phyloP scores from a whole-genome alignment of 2,329 filamentous ascomycete genomes.

The Fusarium palustre region DNA sequence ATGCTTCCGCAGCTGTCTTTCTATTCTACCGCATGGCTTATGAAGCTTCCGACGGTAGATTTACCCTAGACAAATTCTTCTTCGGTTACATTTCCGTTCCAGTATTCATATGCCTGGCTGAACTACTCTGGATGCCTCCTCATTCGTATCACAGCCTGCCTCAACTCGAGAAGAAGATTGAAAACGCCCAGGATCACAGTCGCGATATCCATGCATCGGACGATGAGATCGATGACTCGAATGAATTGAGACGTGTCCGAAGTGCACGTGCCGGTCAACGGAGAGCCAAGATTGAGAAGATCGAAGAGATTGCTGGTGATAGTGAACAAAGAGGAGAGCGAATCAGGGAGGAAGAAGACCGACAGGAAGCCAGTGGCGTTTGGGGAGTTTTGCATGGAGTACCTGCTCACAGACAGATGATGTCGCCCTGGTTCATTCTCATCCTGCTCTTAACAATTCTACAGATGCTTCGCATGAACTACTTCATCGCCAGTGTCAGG shows the following conservation, averaged over 20 bases:
- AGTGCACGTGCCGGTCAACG: slow-evolving; percentile 62
- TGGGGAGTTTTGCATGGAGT: slow-evolving; percentile 79
- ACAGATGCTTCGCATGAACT: slow-evolving; percentile 77
- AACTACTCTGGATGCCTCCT: slow-evolving; percentile 55
- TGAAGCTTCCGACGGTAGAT: slow-evolving; percentile 61
- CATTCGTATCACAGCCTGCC: slow-evolving; percentile 55
- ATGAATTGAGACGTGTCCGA: slow-evolving; percentile 58
- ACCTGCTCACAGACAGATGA: slow-evolving; percentile 72
- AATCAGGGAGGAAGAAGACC: slow-evolving; percentile 66
- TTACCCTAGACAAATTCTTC: slow-evolving; percentile 56
- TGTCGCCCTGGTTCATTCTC: slow-evolving; percentile 77
- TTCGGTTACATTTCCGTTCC: slow-evolving; percentile 55
- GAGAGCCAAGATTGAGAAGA: slow-evolving; percentile 68
- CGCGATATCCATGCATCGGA: slow-evolving; percentile 66
- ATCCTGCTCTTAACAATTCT: slow-evolving; percentile 72
- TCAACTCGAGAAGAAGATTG: slow-evolving; percentile 56
- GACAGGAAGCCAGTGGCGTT: slow-evolving; percentile 71
- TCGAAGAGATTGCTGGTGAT: slow-evolving; percentile 72
- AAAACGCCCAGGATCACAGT: slow-evolving; percentile 51
- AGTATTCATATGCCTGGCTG: slow-evolving; percentile 52
- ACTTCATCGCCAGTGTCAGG: slow-evolving; percentile 74
- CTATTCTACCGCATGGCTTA: slow-evolving; percentile 78
- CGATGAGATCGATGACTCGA: slow-evolving; percentile 61
- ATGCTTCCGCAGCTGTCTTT: slow-evolving; percentile 82
- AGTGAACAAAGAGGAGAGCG: slow-evolving; percentile 66